Base-by-base conservation (phyloP, 768 basidiomycete genomes). In the Boletus subcaerulescens region DNA sequence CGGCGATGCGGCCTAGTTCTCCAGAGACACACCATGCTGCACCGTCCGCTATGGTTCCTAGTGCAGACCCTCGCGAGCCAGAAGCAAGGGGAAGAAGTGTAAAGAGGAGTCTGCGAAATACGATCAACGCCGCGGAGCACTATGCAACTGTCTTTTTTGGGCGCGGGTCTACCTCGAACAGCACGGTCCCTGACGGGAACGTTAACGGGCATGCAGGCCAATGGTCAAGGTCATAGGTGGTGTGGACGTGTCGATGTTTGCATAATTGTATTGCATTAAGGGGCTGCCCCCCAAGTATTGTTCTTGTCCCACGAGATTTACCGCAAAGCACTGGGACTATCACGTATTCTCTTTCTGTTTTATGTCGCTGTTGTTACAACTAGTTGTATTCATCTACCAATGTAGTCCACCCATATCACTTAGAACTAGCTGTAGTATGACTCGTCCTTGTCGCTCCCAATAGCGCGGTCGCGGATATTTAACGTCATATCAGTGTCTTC, bases 81-180 rank as follows among this genome's bases (percentile, higher is more conserved):
- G 83, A 79, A 55, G 74, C 68, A 39, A 73, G 83, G 53, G 84
- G 83, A 26, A 71, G 85, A 59, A 85, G 80, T 60, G 83, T 85
- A 36, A 87, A 81, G 67, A 76, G 83, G 57, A 84, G 81, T 59
- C 60, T 89, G 48, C 79, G 88, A 46, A 87, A 80, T 54, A 88
- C 87, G 14, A 68, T 90, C 43, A 82, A 77, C 52, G 84, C 81
- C 35, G 87, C 89, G 12, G 87, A 89, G 63, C 82, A 85, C 51
- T 86, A 85, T 64, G 83, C 85, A 5, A 82, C 82, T 6, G 78
- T 88, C 56, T 70, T 87, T 35, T 87, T 89, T 54, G 85, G 86
- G n/a, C 77, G 85, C 29, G 66, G 70, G 38, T 68, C 73, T 10
- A 44, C 67, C 35, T 63, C 70, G 24, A 70, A 61, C 40, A 48